These are phyloP conservation scores for Salisapilia sapeloensis DNA, from an alignment of 352 stramenopile species.

Conservation along the genomic window DNA sequence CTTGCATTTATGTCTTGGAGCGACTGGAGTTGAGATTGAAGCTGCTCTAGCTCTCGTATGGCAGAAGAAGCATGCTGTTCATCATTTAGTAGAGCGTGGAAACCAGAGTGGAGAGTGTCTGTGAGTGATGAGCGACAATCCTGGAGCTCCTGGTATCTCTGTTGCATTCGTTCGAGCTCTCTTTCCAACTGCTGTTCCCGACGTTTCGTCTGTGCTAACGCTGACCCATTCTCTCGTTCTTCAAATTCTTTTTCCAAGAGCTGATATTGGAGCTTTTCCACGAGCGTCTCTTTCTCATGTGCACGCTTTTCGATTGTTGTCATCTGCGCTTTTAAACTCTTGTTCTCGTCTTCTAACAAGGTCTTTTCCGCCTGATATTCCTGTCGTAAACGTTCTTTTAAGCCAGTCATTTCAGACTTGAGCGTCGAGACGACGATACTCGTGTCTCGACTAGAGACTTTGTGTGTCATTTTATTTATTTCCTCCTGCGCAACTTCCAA, in stretches of 20 bases:
- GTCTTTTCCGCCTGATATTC: constrained; percentile 56
- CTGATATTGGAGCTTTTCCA: constrained; percentile 24
- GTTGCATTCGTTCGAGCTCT: constrained; percentile 16
- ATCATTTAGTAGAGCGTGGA: constrained; percentile 50
- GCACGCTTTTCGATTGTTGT: constrained; percentile 12
- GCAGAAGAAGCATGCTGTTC: constrained; percentile 29
- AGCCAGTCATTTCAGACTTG: constrained; percentile 26
- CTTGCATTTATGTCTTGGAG: constrained; percentile 16
- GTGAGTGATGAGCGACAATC: constrained; percentile 22
- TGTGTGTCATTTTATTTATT: constrained; percentile 7
- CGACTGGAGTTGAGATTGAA: constrained; percentile 19
- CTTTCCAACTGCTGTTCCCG: constrained; percentile 14
- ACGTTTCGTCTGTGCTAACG: constrained; percentile 20
- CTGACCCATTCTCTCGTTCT: constrained; percentile 15
- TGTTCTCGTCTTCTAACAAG: constrained; percentile 14
- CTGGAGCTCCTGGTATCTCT: constrained; percentile 39
- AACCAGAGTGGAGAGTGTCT: constrained; percentile 45
- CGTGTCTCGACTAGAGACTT: constrained; percentile 32
- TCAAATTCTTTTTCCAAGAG: constrained; percentile 9
- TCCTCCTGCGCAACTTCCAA: constrained; percentile 9
- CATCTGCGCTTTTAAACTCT: constrained; percentile 23
- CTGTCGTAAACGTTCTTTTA: constrained; percentile 36
- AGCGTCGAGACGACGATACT: constrained; percentile 38
- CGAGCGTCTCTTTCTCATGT: constrained; percentile 23
- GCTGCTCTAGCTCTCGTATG: constrained; percentile 17